Evolutionary conservation across 345 rosid species (phyloP).

Genomic region (Luvunga scandens): DNA sequence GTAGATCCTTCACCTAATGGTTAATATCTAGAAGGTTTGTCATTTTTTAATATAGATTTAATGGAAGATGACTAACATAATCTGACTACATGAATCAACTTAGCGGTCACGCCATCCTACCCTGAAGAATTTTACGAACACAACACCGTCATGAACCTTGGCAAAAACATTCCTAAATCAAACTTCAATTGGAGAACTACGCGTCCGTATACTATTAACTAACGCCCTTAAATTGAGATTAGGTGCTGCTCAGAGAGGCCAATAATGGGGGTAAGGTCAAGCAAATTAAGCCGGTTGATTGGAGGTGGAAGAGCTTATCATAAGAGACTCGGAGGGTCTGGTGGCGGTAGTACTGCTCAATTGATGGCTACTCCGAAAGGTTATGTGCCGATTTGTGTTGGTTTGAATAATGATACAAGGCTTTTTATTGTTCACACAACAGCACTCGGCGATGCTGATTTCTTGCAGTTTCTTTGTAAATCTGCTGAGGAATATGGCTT

Average conservation of each 20-base stretch:
- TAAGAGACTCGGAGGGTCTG: not conserved
- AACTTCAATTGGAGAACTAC: not conserved
- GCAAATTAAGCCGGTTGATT: conserved; percentile 20
- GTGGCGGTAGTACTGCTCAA: not conserved
- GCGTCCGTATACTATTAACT: not conserved
- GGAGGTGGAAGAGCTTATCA: not conserved
- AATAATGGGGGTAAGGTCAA: conserved; percentile 1
- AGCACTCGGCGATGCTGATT: conserved; percentile 28
- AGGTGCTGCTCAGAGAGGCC: not conserved
- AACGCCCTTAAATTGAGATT: not conserved
- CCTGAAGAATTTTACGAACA: not conserved
- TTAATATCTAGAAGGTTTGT: not conserved
- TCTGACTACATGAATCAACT: conserved; percentile 5
- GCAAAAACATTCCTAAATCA: not conserved
- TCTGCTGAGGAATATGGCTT: conserved; percentile 46
- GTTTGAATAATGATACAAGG: conserved; percentile 11
- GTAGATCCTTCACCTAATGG: not conserved
- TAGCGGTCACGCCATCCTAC: conserved; percentile 11
- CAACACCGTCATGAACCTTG: not conserved
- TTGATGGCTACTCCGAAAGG: conserved; percentile 24
- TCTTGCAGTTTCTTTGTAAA: conserved; percentile 29
- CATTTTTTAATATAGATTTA: not conserved
- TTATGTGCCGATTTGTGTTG: conserved; percentile 33
- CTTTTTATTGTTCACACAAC: conserved; percentile 29
- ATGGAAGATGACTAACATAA: not conserved